phyloP scores from a whole-genome alignment of 768 basidiomycete species.

The Podaxis sp. region DNA sequence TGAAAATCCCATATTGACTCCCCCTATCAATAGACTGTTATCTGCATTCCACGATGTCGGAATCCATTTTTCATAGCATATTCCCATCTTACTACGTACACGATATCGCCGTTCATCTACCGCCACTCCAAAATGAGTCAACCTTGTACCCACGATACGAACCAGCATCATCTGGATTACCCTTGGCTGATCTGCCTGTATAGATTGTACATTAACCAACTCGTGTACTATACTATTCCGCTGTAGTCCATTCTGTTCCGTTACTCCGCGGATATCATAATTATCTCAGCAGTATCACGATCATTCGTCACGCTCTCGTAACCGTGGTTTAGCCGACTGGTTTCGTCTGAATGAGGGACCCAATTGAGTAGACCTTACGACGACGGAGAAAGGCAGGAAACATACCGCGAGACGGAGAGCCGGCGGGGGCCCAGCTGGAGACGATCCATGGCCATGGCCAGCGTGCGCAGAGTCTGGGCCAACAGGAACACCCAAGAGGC shows the following conservation, averaged over 20 bases:
- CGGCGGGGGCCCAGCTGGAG: conserved; percentile 9
- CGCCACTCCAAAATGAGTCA: neutral
- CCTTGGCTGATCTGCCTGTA: neutral
- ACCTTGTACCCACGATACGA: neutral
- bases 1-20: conserved; percentile 5
- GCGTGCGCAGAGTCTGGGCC: conserved; percentile 3
- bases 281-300: neutral
- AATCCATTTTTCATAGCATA: conserved; percentile 64
- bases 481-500: conserved; percentile 25
- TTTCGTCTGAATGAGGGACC: conserved; percentile 23
- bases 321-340: conserved; percentile 23
- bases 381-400: neutral
- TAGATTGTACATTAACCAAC: neutral
- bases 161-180: neutral
- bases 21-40: conserved; percentile 47
- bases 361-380: neutral
- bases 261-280: neutral
- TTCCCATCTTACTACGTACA: neutral
- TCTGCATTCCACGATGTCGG: conserved; percentile 73
- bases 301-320: neutral
- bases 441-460: conserved; percentile 15
- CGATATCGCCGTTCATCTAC: neutral
- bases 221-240: neutral
- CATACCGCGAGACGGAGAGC: conserved; percentile 25
- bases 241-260: neutral